These are phyloP conservation scores for Ramaria sp. DNA, from an alignment of 768 basidiomycete species.

Conservation along the genomic window DNA sequence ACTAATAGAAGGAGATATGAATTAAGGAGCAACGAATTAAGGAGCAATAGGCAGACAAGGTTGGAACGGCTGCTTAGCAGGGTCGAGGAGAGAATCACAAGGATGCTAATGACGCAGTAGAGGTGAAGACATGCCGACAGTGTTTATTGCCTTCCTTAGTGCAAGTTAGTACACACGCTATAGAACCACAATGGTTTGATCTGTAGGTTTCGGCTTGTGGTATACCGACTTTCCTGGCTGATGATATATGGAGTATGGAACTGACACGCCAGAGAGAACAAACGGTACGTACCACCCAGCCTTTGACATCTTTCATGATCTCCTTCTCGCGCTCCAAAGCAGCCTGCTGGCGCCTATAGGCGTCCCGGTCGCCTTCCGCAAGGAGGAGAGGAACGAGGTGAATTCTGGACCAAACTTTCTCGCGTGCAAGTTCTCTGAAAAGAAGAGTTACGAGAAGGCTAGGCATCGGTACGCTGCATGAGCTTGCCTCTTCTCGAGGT, in stretches of 20 bases:
- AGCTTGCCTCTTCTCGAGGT: conserved; percentile 84
- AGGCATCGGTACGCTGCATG: neutral
- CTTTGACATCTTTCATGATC: conserved; percentile 91
- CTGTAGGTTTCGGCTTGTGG: conserved; percentile 54
- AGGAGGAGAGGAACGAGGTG: conserved; percentile 85
- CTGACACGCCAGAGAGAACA: neutral
- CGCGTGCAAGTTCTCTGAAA: conserved; percentile 81
- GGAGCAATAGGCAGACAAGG: neutral
- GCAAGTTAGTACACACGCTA: conserved; percentile 17
- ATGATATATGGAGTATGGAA: neutral
- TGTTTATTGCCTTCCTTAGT: neutral
- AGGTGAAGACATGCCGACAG: neutral
- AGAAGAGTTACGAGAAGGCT: neutral
- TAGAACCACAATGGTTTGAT: conserved; percentile 46
- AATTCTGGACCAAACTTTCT: conserved; percentile 92
- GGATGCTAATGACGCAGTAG: neutral
- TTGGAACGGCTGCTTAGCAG: neutral
- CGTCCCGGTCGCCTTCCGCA: conserved; percentile 90
- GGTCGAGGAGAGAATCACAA: neutral
- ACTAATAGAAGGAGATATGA: no score
- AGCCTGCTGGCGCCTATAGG: conserved; percentile 73
- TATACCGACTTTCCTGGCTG: conserved; percentile 85
- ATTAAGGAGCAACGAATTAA: neutral
- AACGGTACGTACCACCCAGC: conserved; percentile 75
- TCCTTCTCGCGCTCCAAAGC: conserved; percentile 67